These are phyloP conservation scores for Escallonia rubra DNA, from an alignment of 129 eudicot species.

Conservation along the genomic window DNA sequence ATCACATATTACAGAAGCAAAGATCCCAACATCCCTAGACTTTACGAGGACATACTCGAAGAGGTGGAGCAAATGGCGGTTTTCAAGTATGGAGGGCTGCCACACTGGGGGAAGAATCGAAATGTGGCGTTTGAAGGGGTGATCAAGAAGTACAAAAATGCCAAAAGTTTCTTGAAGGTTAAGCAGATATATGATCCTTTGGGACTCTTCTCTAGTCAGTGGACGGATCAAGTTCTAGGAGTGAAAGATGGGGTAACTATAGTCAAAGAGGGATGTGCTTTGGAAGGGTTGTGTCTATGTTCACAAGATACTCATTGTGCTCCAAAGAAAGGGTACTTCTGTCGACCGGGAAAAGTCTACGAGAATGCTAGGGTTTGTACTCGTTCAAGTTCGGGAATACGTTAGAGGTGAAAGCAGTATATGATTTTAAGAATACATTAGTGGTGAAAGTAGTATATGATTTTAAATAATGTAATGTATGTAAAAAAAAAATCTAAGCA, in stretches of 20 bases:
- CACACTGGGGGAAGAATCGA: slow-evolving; percentile 93
- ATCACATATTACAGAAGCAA: slow-evolving; percentile 75
- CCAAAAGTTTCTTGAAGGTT: slow-evolving; percentile 40
- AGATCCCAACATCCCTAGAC: slow-evolving; percentile 57
- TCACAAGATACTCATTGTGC: slow-evolving; percentile 80
- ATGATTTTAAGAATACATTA: too few species aligned
- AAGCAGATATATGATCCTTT: slow-evolving; percentile 59
- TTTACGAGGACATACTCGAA: slow-evolving; percentile 61
- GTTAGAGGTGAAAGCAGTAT: too few species aligned
- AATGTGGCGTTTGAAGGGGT: slow-evolving; percentile 64
- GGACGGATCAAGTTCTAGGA: slow-evolving; percentile 85
- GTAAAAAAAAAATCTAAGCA: too few species aligned
- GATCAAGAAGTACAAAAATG: slow-evolving; percentile 43
- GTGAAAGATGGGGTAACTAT: slow-evolving; percentile 38
- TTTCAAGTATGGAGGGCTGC: slow-evolving; percentile 68
- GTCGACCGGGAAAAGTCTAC: slow-evolving; percentile 56
- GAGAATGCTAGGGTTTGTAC: slow-evolving; percentile 72
- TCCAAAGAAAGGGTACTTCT: slow-evolving; percentile 63
- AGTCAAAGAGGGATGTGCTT: slow-evolving; percentile 65
- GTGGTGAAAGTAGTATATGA: too few species aligned
- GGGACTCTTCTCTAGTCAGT: slow-evolving; percentile 70
- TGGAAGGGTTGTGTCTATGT: slow-evolving; percentile 81
- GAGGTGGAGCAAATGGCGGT: slow-evolving; percentile 74
- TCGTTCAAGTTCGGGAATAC: neutral
- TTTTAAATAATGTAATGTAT: too few species aligned